These are phyloP conservation scores for Suillus discolor DNA, from an alignment of 768 basidiomycete species.

Conservation along the genomic window DNA sequence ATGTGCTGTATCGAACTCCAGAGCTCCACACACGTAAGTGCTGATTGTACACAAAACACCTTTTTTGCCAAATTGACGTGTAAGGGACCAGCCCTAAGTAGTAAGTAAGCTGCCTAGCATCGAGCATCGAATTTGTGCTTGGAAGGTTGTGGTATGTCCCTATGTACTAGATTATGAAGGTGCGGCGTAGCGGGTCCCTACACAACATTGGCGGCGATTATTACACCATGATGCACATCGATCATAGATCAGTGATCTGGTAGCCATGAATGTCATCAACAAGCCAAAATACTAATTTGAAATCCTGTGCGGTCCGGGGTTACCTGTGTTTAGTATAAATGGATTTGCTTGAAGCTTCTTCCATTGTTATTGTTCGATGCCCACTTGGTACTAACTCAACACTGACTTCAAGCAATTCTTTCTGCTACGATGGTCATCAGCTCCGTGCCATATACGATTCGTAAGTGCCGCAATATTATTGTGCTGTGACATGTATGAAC, in stretches of 20 bases:
- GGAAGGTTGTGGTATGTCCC: too few species aligned
- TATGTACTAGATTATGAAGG: too few species aligned
- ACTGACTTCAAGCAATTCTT: neutral
- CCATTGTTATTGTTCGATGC: neutral
- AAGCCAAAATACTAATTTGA: neutral
- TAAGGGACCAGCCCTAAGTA: too few species aligned
- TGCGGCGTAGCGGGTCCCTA: too few species aligned
- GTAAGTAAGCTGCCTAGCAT: too few species aligned
- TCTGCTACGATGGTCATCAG: neutral
- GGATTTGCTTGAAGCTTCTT: neutral
- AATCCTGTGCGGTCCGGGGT: neutral
- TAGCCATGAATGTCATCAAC: neutral
- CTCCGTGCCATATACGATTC: neutral
- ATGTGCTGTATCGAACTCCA: too few species aligned
- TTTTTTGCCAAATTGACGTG: too few species aligned
- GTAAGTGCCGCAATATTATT: neutral
- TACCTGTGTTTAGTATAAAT: neutral
- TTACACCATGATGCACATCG: neutral
- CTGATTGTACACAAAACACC: too few species aligned
- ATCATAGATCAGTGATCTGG: neutral
- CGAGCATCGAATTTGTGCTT: too few species aligned
- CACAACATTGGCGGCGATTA: too few species aligned
- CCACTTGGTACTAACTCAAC: too few species aligned
- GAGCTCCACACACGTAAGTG: too few species aligned
- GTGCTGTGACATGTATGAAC: neutral